Base-by-base conservation (phyloP, 371 early-diverging fungal species). In the Mortierella sp. region DNA sequence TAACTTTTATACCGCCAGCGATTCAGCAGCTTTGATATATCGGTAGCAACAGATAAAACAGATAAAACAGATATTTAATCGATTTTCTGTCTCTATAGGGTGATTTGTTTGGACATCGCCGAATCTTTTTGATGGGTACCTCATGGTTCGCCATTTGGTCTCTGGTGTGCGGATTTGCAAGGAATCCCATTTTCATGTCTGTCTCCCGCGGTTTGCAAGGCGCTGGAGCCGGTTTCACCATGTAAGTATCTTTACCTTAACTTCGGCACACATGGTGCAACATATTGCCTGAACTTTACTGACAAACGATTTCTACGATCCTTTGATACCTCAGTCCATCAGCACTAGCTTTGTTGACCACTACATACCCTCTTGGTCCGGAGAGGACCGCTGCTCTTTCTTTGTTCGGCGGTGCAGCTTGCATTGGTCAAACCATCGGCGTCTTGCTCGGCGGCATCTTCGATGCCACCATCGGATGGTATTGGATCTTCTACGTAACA, bases 181-280 rank as follows among this genome's bases (percentile, higher is more conserved):
- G 83, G 11, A 63, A 81, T 16, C 59, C 74, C 53, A 82, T 79
- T 63, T 75, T 85, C 70, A 72, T 87, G 80, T 84, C 87, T n/a
- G 66, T 87, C 9, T 70, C 75, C 16, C 83, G 88, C n/a, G 86
- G 78, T 0, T 41, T 87, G 19, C 77, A 86, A 59, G 88, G 88
- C 2, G 65, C 83, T n/a, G 88, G 86, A 10, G 88, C 88, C 19
- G 87, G 86, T 5, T 74, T 81, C 53, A 87, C 86, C 10, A 84
- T 87, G 85, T 84, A 58, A 68, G 84, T 21, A 72, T 70, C 19
- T 2, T 16, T 55, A 9, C 15, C 32, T 3, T 2, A 28, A 13
- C 21, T 4, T 43, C 16, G 4, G 19, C 52, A 55, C 24, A 28
- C 28, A 9, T 22, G 1, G 32, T 13, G 13, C 3, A 15, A 45